These are phyloP conservation scores for Arthromyces matolae DNA, from an alignment of 768 basidiomycete species.

Conservation along the genomic window DNA sequence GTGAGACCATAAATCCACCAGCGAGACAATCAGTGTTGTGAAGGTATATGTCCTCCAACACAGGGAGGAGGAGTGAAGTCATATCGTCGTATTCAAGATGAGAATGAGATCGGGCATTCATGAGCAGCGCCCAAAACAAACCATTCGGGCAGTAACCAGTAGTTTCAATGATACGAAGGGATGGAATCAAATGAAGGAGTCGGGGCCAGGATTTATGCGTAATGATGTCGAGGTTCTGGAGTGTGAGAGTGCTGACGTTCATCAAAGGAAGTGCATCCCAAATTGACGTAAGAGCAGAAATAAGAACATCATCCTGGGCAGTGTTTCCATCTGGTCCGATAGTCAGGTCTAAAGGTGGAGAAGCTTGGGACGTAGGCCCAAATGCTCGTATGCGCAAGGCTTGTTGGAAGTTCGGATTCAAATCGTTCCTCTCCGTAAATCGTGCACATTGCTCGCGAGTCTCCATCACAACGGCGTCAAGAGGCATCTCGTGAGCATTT, in stretches of 20 bases:
- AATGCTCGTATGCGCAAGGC: slow-evolving; percentile 32
- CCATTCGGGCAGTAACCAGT: slow-evolving; percentile 36
- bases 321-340: slow-evolving; percentile 25
- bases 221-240: slow-evolving; percentile 35
- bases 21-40: slow-evolving; percentile 36
- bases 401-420: slow-evolving; percentile 30
- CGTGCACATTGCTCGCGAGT: slow-evolving; percentile 24
- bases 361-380: slow-evolving; percentile 18
- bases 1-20: slow-evolving; percentile 38
- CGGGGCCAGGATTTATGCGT: slow-evolving; percentile 38
- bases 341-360: slow-evolving; percentile 29
- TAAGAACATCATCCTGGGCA: slow-evolving; percentile 29
- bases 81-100: slow-evolving; percentile 24
- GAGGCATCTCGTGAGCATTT: slow-evolving; percentile 14
- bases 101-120: slow-evolving; percentile 31
- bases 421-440: slow-evolving; percentile 16
- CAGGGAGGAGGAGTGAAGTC: slow-evolving; percentile 28
- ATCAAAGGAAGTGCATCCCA: slow-evolving; percentile 32
- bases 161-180: slow-evolving; percentile 34
- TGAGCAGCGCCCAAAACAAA: slow-evolving; percentile 35
- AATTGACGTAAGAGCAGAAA: slow-evolving; percentile 26
- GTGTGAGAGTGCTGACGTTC: slow-evolving; percentile 29
- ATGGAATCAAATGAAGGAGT: slow-evolving; percentile 26
- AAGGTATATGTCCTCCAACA: slow-evolving; percentile 35
- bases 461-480: slow-evolving; percentile 31